Evolutionary conservation across 768 basidiomycete species (phyloP).

Genomic region (Paxillus involutus): DNA sequence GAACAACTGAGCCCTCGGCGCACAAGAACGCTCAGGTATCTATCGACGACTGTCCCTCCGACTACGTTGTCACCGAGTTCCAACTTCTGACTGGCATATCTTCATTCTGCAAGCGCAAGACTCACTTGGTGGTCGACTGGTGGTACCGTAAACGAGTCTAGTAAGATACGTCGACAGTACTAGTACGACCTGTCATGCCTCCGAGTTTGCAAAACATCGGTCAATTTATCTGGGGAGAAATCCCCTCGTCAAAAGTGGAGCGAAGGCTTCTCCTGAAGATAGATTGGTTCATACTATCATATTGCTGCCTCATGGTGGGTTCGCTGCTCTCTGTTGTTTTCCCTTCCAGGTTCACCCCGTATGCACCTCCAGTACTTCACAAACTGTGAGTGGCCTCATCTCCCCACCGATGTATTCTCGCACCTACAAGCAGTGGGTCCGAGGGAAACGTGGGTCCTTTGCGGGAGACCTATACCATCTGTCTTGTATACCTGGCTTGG

Average conservation of each 20-base stretch:
- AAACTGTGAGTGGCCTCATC: slow-evolving; percentile 46
- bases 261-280: slow-evolving; percentile 54
- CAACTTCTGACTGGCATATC: no score
- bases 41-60: no score
- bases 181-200: neutral
- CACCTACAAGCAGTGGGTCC: neutral
- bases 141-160: no score
- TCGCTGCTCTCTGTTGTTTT: slow-evolving; percentile 11
- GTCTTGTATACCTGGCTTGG: neutral
- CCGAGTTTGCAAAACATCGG: slow-evolving; percentile 11
- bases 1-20: no score
- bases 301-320: slow-evolving; percentile 66
- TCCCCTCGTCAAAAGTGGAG: slow-evolving; percentile 44
- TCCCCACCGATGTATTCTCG: neutral
- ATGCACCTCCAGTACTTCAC: slow-evolving; percentile 53
- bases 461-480: neutral
- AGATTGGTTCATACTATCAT: slow-evolving; percentile 69
- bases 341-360: neutral
- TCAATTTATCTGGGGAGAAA: slow-evolving; percentile 36
- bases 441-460: no score
- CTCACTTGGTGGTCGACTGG: no score
- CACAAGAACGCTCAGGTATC: no score
- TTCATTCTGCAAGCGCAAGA: no score
- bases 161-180: no score
- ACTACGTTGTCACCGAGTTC: no score